Evolutionary conservation across 306 rosid species (phyloP), one percentile per base, ranked within the genome.

Genomic region (Citrullus colocynthis): DNA sequence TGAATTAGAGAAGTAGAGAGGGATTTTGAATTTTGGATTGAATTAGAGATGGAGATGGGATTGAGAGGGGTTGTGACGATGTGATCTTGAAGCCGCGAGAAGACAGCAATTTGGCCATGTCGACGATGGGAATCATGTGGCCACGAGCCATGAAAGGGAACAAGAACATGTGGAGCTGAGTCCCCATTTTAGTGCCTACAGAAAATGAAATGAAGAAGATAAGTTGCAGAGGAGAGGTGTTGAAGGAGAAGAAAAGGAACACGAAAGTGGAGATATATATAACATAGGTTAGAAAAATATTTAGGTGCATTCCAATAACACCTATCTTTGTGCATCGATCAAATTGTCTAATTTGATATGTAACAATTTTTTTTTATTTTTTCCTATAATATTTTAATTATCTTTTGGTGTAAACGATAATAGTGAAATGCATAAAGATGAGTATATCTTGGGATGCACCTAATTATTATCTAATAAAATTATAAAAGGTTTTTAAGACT

Each of bases 131-230:
- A 15, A 79, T 79, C 70, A 69, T 67, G 37, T 79, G 81, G 48
- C 81, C 81, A 1, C 42, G 81, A 56, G 77, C 56, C 66, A 79
- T 6, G 45, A 69, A 56, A 6, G 81, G 81, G 69, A 79, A 59
- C 17, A 79, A 21, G 81, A 79, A 69, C 6, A 79, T 42, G 13
- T 66, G 75, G 2, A 78, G 81, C 41, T 78, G 79, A 60, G 41
- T 16, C 30, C 59, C 77, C 54, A 49, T 49, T 24, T 71, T 49
- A 41, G 2, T 44, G 12, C 16, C 58, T 14, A 3, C 18, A 3
- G 32, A n/a, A 24, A 32, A 39, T 39, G 44, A 57, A 57, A 20
- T 21, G 37, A 60, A 24, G 37, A 28, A 4, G 10, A 45, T 39
- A 3, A 45, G 3, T 45, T 45, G 51, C 14, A 45, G 10, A 60